A percentile compares a stretch with the other conserved stretches of the same genome.
Evolutionary conservation across 352 stramenopile genomes (phyloP).

Genomic region (Phytopythium chamaehyphon): DNA sequence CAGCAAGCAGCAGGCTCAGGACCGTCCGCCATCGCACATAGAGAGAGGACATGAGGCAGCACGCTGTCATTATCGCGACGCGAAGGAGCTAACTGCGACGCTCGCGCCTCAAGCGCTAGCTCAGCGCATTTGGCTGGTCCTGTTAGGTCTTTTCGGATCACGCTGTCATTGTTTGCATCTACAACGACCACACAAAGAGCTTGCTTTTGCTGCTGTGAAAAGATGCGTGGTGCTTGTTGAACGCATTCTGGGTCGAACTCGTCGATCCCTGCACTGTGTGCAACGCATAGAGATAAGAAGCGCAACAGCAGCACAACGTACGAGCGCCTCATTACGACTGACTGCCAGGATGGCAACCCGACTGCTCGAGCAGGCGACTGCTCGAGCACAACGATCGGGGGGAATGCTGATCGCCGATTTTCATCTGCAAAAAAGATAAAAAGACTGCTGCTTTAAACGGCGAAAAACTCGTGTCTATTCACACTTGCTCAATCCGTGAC

Average conservation of each 20-base stretch:
- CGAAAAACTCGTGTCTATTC: too few species aligned
- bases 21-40: conserved; percentile 16
- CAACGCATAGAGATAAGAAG: neutral
- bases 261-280: too few species aligned
- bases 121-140: neutral
- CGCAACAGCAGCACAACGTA: too few species aligned
- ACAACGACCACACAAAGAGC: conserved; percentile 11
- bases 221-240: conserved; percentile 12
- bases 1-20: conserved; percentile 45
- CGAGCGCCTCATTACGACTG: too few species aligned
- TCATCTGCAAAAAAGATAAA: too few species aligned
- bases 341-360: too few species aligned
- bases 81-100: neutral
- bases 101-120: neutral
- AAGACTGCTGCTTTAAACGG: too few species aligned
- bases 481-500: neutral
- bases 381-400: too few species aligned
- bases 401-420: too few species aligned
- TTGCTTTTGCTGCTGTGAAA: conserved; percentile 24
- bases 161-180: neutral
- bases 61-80: conserved; percentile 5
- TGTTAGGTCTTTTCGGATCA: neutral
- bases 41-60: conserved; percentile 16
- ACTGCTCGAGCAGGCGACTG: too few species aligned
- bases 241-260: neutral